phyloP scores from a whole-genome alignment of 257 asterid species.

The Nicotiana otophora region DNA sequence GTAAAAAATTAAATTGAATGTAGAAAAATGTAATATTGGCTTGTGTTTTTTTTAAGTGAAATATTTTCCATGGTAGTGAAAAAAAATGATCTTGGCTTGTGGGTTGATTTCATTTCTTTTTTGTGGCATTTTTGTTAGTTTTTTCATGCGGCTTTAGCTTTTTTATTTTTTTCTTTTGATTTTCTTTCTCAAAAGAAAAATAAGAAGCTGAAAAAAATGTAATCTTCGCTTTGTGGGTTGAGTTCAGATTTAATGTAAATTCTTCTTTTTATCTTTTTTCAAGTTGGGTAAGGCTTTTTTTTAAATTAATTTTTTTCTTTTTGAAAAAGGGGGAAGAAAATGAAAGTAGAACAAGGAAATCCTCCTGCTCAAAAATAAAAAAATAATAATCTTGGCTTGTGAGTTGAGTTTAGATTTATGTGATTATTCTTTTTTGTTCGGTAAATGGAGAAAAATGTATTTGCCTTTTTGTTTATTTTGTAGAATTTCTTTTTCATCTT shows the following conservation, averaged over 20 bases:
- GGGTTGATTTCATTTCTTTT: not conserved
- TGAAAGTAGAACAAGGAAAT: not conserved
- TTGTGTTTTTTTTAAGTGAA: not conserved
- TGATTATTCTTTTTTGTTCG: not conserved
- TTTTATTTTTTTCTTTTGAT: too few relatives aligned
- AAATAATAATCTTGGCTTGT: not conserved
- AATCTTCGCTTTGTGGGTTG: not conserved
- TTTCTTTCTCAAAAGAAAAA: too few relatives aligned
- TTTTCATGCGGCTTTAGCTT: not conserved
- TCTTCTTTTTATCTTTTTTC: not conserved
- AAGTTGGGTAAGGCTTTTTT: not conserved
- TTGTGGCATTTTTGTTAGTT: not conserved
- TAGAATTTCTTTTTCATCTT: not conserved
- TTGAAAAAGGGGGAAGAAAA: not conserved
- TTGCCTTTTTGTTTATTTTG: not conserved
- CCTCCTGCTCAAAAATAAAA: not conserved
- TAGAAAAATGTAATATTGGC: not conserved
- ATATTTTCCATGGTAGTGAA: not conserved
- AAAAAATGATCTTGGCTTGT: conserved; percentile 2
- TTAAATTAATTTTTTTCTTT: too few relatives aligned
- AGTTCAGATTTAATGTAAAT: not conserved
- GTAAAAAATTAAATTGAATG: not conserved
- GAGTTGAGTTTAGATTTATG: not conserved
- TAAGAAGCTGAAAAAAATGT: not conserved
- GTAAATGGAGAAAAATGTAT: not conserved